Conservation (phyloP, 1,139 yeast species). For the Geotrichum bryndzae region DNA sequence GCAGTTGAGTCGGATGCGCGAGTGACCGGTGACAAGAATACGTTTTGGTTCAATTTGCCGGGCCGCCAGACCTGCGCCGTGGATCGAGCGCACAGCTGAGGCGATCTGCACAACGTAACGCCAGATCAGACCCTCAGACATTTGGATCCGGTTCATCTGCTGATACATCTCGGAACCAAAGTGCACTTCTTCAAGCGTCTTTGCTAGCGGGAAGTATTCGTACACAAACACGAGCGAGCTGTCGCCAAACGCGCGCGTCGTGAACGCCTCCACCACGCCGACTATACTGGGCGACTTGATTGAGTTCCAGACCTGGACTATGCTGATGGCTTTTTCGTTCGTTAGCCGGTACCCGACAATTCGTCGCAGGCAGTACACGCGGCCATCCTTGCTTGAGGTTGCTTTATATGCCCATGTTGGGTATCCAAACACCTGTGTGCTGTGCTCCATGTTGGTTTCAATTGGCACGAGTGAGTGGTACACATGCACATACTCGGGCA, state of each 20-base stretch:
- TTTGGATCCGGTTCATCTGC: slow-evolving; percentile 18
- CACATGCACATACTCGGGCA: slow-evolving; percentile 72
- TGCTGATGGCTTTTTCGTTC: slow-evolving; percentile 51
- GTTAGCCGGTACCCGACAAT: slow-evolving; percentile 57
- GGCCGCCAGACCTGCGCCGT: slow-evolving; percentile 55
- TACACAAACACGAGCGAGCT: slow-evolving; percentile 52
- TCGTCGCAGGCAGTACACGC: slow-evolving; percentile 67
- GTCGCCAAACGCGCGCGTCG: slow-evolving; percentile 82
- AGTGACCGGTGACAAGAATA: slow-evolving; percentile 65
- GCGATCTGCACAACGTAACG: slow-evolving; percentile 65
- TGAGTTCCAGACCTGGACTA: slow-evolving; percentile 48
- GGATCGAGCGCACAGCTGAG: slow-evolving; percentile 60
- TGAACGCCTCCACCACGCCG: slow-evolving; percentile 71
- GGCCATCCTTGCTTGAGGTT: slow-evolving; percentile 72
- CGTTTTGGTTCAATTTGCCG: slow-evolving; percentile 61
- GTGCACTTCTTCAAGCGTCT: slow-evolving; percentile 53
- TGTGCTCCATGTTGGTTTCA: slow-evolving; percentile 53
- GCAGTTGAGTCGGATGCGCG: slow-evolving; percentile 60
- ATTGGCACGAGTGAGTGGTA: slow-evolving; percentile 86
- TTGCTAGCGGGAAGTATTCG: slow-evolving; percentile 63
- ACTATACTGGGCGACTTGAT: slow-evolving; percentile 52
- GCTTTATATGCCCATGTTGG: slow-evolving; percentile 70
- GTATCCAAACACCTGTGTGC: slow-evolving; percentile 53
- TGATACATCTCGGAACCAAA: slow-evolving; percentile 36
- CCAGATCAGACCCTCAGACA: slow-evolving; percentile 72